Conservation (phyloP, 2,329 filamentous ascomycete species). For the Dothiorella sarmentorum region DNA sequence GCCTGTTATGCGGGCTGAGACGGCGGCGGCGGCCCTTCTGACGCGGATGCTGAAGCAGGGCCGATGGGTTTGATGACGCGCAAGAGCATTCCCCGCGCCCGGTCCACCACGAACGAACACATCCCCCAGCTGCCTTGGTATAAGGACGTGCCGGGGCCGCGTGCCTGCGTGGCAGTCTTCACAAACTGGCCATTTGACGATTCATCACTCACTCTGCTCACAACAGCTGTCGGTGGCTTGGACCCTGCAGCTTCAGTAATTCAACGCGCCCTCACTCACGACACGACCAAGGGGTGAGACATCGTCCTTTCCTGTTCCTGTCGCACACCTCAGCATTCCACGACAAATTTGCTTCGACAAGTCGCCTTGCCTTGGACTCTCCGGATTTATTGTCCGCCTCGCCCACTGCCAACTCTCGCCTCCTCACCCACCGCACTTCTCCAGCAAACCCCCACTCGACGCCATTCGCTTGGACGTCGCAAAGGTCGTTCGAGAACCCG, state of each 20-base stretch:
- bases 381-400: slow-evolving; percentile 13
- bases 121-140: background rate
- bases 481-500: too few relatives aligned
- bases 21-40: background rate
- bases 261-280: slow-evolving; percentile 5
- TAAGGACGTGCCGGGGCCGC: background rate
- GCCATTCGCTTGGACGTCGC: slow-evolving; percentile 9
- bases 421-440: slow-evolving; percentile 37
- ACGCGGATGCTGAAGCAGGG: background rate
- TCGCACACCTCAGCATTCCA: background rate
- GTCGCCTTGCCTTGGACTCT: background rate
- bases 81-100: slow-evolving; percentile 9
- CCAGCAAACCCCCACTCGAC: slow-evolving; percentile 28
- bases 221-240: background rate
- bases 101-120: background rate
- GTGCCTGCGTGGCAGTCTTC: background rate
- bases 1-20: slow-evolving; percentile 13
- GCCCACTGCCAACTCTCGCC: slow-evolving; percentile 18
- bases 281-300: background rate
- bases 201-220: too few relatives aligned
- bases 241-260: slow-evolving; percentile 8
- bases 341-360: background rate
- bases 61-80: background rate
- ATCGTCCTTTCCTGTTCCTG: background rate
- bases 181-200: too few relatives aligned